Conservation (phyloP, 257 asterid genomes). For the Cruciata laevipes region DNA sequence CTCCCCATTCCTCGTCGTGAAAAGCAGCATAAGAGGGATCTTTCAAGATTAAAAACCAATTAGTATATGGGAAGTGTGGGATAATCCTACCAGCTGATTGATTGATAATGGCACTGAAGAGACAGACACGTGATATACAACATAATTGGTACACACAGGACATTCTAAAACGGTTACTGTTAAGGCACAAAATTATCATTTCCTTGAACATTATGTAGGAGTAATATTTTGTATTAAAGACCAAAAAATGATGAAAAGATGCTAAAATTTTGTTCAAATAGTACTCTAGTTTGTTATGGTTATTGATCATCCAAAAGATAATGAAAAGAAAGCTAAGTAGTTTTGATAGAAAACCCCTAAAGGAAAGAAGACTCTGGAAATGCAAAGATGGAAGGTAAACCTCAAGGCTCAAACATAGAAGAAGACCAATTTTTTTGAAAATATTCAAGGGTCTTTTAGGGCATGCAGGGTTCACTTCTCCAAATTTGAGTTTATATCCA, state of each 20-base stretch:
- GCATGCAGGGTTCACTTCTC: neutral
- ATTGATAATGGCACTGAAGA: neutral
- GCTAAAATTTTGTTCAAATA: neutral
- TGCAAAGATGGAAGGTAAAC: neutral
- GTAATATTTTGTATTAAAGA: neutral
- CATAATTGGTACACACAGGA: neutral
- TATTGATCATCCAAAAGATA: neutral
- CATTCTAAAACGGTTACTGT: neutral
- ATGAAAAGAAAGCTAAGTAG: neutral
- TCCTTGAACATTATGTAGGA: neutral
- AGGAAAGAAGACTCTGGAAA: neutral
- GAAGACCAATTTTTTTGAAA: neutral
- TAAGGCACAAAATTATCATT: neutral
- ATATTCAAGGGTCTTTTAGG: neutral
- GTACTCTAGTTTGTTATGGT: neutral
- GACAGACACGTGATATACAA: neutral
- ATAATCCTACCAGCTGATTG: neutral
- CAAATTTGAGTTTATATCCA: neutral
- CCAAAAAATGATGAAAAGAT: too few species aligned
- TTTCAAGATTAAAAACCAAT: constrained; percentile 29
- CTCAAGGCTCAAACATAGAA: neutral
- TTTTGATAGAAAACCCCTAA: neutral
- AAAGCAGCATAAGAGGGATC: constrained; percentile 67
- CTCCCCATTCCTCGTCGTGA: constrained; percentile 98
- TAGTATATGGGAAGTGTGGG: constrained; percentile 21